Base-by-base conservation (phyloP, 306 rosid genomes). In the Acacia confusa region DNA sequence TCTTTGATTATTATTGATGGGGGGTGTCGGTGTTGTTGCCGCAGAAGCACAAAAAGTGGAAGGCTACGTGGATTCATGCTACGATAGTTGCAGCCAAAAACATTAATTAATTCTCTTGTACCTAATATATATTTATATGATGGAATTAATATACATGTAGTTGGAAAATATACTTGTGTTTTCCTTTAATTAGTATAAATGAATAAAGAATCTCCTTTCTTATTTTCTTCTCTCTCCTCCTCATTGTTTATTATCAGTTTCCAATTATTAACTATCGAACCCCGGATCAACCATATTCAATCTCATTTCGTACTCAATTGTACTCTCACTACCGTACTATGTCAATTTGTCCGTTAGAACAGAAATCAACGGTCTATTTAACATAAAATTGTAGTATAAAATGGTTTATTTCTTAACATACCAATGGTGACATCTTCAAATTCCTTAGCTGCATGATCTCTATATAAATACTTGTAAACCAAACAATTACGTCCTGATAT, bases 41-140 rank as follows among this genome's bases (percentile, higher is more conserved):
- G 30, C 2, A 69, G 52, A 69, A 10, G 72, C 72, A 19, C 30
- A 24, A 7, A 7, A 68, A 3, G 74, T 69, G 50, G 74, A 38
- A 69, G 74, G 19, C 50, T 69, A 69, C 44, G 74, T 69, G 50
- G 74, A 69, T 1, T 40, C 74, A n/a, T 69, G 74, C 32, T 69
- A 69, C 74, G 17, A 69, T 13, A 40, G 11, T 20, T 69, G 74
- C 74, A 69, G 14, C 17, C 22, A 10, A 19, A 69, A 38, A 69
- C 47, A 20, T 1, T 40, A 2, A 68, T 38, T 3, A 2, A 20
- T 20, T 41, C 13, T 34, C 47, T 34, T 60, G 36, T 25, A 2
- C 70, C 32, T 30, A 16, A 15, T 16, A 20, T 2, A 32, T 24
- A 48, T 13, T 48, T 8, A 13, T 16, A 13, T 1, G 9, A 14